Evolutionary conservation across 2,329 filamentous ascomycete genomes (phyloP).

Genomic region (Paecilomyces sp.): DNA sequence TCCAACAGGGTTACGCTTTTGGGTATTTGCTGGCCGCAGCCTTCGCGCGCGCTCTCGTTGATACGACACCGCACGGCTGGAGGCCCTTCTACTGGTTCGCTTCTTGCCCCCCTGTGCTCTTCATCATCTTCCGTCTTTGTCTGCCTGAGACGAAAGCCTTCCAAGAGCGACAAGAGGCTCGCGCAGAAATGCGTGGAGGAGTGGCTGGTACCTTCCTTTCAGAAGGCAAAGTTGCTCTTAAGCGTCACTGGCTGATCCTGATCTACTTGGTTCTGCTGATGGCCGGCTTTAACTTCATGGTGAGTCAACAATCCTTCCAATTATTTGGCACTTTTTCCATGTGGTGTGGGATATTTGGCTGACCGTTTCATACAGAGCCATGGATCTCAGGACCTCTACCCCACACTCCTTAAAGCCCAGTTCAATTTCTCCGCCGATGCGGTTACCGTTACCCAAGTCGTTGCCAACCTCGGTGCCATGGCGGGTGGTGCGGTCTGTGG

Average conservation of each 20-base stretch:
- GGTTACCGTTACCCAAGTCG: constrained; percentile 64
- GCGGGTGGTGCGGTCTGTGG: constrained; percentile 60
- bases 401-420: constrained; percentile 53
- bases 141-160: constrained; percentile 75
- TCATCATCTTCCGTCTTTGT: constrained; percentile 70
- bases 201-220: constrained; percentile 61
- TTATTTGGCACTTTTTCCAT: background rate
- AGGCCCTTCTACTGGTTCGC: constrained; percentile 86
- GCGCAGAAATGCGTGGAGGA: constrained; percentile 49
- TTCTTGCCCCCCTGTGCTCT: constrained; percentile 68
- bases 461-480: constrained; percentile 66
- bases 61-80: constrained; percentile 75
- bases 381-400: constrained; percentile 62
- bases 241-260: constrained; percentile 72
- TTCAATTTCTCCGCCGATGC: constrained; percentile 49
- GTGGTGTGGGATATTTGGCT: constrained; percentile 1
- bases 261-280: constrained; percentile 78
- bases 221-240: constrained; percentile 72
- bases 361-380: constrained; percentile 45
- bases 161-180: constrained; percentile 56
- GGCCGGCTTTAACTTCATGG: constrained; percentile 89
- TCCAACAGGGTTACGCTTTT: constrained; percentile 59
- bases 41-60: constrained; percentile 43
- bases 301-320: constrained; percentile 12
- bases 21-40: constrained; percentile 56